Evolutionary conservation across 2,329 filamentous ascomycete genomes (phyloP).

Genomic region (Fusarium keratoplasticum): DNA sequence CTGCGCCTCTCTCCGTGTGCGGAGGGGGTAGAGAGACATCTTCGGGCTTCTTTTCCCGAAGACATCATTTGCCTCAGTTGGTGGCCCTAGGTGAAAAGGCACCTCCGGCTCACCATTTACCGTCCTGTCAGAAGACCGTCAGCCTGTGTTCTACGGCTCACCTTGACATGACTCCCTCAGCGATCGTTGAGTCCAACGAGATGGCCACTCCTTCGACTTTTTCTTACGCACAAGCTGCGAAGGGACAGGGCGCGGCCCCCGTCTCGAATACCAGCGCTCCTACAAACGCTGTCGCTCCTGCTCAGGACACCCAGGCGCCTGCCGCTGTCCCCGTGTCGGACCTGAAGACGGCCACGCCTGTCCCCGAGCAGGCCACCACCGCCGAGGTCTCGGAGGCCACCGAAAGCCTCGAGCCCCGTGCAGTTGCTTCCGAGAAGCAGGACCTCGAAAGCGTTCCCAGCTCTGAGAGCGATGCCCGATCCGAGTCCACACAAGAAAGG

Average conservation of each 20-base stretch:
- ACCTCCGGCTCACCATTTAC: constrained; percentile 31
- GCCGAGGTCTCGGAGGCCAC: constrained; percentile 41
- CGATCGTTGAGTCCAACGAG: constrained; percentile 45
- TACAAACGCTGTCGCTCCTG: constrained; percentile 38
- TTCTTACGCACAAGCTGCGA: constrained; percentile 96
- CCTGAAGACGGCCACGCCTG: constrained; percentile 39
- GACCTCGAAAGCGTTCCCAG: constrained; percentile 50
- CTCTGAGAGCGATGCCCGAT: constrained; percentile 53
- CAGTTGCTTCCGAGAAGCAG: constrained; percentile 47
- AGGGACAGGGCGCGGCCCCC: constrained; percentile 70
- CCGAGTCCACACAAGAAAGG: constrained; percentile 50
- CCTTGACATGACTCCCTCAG: constrained; percentile 46
- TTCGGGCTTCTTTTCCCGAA: constrained; percentile 33
- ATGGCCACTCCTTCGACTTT: constrained; percentile 74
- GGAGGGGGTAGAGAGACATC: constrained; percentile 43
- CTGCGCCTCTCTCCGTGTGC: constrained; percentile 38
- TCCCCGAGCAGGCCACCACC: constrained; percentile 41
- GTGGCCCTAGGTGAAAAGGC: constrained; percentile 36
- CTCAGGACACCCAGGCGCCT: constrained; percentile 45
- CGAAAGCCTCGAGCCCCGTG: constrained; percentile 38
- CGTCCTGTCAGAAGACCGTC: constrained; percentile 27
- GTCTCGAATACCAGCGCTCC: constrained; percentile 45
- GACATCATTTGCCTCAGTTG: constrained; percentile 29
- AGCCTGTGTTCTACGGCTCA: constrained; percentile 32
- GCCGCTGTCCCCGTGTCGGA: constrained; percentile 43